Evolutionary conservation across 2,329 filamentous ascomycete species (phyloP).

Genomic region (Neofusicoccum parvum): DNA sequence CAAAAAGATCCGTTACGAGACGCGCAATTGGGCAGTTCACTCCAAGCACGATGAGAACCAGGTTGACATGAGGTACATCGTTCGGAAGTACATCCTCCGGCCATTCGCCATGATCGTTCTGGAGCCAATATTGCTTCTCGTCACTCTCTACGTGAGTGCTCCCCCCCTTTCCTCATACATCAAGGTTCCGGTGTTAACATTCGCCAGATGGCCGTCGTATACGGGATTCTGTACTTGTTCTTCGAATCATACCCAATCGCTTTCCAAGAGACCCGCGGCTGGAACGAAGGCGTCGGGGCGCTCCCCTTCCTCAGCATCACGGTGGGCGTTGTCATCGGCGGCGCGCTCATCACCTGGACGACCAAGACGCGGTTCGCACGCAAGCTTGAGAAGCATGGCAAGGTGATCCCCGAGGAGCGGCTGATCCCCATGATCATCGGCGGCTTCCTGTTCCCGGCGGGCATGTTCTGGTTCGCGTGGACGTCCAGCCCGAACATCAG

Average conservation of each 20-base stretch:
- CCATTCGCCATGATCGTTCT: slow-evolving; percentile 50
- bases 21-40: slow-evolving; percentile 51
- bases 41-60: slow-evolving; percentile 48
- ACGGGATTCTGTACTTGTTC: slow-evolving; percentile 51
- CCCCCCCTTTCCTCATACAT: background rate
- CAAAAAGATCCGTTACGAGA: slow-evolving; percentile 49
- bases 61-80: slow-evolving; percentile 42
- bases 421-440: slow-evolving; percentile 56
- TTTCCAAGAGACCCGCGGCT: slow-evolving; percentile 46
- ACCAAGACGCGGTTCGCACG: slow-evolving; percentile 38
- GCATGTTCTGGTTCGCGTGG: slow-evolving; percentile 58
- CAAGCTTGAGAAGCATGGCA: slow-evolving; percentile 33
- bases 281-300: slow-evolving; percentile 42
- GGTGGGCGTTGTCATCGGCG: slow-evolving; percentile 42
- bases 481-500: slow-evolving; percentile 48
- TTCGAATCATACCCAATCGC: slow-evolving; percentile 53
- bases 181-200: background rate
- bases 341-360: slow-evolving; percentile 34
- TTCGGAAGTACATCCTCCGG: slow-evolving; percentile 48
- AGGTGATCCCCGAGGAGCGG: slow-evolving; percentile 48
- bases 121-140: slow-evolving; percentile 52
- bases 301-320: slow-evolving; percentile 49
- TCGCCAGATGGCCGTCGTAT: slow-evolving; percentile 30
- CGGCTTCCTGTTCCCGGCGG: slow-evolving; percentile 51
- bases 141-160: slow-evolving; percentile 43